These are phyloP conservation scores for Fraxinus sp. DNA, from an alignment of 305 asterid genomes.

Conservation along the genomic window DNA sequence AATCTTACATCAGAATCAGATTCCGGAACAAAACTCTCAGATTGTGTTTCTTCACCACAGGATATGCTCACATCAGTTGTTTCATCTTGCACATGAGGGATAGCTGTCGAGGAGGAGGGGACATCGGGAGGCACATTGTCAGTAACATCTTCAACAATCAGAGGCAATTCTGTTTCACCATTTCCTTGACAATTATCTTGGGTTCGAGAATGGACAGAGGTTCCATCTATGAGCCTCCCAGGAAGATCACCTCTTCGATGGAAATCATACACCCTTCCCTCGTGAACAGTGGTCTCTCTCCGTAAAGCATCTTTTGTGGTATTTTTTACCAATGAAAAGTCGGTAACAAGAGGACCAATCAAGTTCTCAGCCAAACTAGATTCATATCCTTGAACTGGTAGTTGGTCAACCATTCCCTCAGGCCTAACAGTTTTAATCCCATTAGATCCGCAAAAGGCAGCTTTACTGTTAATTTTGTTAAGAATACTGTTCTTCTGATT, in stretches of 20 bases:
- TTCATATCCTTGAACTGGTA: conserved; percentile 28
- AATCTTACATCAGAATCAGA: conserved; percentile 54
- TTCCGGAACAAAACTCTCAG: conserved; percentile 41
- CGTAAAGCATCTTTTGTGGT: conserved; percentile 18
- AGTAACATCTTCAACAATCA: conserved; percentile 56
- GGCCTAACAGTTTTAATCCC: conserved; percentile 24
- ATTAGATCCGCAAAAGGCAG: conserved; percentile 21
- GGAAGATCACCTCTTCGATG: conserved; percentile 22
- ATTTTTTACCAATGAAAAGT: conserved; percentile 28
- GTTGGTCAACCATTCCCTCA: conserved; percentile 29
- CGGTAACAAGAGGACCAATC: conserved; percentile 22
- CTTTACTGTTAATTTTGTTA: conserved; percentile 16
- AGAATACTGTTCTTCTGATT: conserved; percentile 24
- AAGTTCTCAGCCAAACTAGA: conserved; percentile 23
- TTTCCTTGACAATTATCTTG: conserved; percentile 27
- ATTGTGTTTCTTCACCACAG: conserved; percentile 46
- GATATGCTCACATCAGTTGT: conserved; percentile 43
- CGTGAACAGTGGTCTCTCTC: conserved; percentile 24
- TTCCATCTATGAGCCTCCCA: conserved; percentile 25
- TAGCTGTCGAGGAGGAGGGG: conserved; percentile 30
- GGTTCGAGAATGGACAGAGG: conserved; percentile 30
- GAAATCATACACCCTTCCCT: conserved; percentile 22
- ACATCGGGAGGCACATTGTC: conserved; percentile 35
- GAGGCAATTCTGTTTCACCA: conserved; percentile 30
- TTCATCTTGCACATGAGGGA: conserved; percentile 46